These are phyloP conservation scores for Escallonia rubra DNA, from an alignment of 129 eudicot species.

Conservation along the genomic window DNA sequence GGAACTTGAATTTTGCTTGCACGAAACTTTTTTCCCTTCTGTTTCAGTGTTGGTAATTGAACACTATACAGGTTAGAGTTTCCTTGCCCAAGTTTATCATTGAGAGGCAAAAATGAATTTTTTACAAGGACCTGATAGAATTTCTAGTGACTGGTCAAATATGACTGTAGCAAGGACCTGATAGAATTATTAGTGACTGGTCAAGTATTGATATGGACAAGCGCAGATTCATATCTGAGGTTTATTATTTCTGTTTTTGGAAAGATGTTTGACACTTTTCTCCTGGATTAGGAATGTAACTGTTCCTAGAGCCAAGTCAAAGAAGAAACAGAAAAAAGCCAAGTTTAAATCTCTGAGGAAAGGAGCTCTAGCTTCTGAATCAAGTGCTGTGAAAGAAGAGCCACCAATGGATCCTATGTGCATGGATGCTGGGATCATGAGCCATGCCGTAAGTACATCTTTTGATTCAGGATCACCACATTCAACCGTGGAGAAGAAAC, in stretches of 20 bases:
- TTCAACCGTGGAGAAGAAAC: conserved; percentile 40
- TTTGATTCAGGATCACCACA: conserved; percentile 23
- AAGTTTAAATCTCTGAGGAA: conserved; percentile 91
- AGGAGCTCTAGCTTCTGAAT: conserved; percentile 54
- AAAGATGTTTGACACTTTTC: conserved; percentile 4
- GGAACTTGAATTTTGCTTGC: no score
- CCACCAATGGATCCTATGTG: conserved; percentile 38
- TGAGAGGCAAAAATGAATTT: no score
- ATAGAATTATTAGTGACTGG: no score
- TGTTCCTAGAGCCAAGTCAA: conserved; percentile 57
- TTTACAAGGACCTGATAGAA: no score
- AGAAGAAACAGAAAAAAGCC: conserved; percentile 83
- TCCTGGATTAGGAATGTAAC: conserved; percentile 48
- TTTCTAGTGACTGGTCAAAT: no score
- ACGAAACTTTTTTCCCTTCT: no score
- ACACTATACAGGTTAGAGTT: no score
- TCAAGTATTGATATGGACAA: no score
- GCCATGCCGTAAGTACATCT: conserved; percentile 35
- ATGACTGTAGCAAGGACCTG: no score
- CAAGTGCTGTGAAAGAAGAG: conserved; percentile 36
- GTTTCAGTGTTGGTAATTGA: no score
- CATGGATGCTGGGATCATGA: conserved; percentile 37
- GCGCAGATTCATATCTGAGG: not conserved
- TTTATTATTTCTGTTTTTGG: not conserved
- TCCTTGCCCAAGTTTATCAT: no score